Base-by-base conservation (phyloP, 1,284 basidiomycete genomes). In the Tilletia indica region DNA sequence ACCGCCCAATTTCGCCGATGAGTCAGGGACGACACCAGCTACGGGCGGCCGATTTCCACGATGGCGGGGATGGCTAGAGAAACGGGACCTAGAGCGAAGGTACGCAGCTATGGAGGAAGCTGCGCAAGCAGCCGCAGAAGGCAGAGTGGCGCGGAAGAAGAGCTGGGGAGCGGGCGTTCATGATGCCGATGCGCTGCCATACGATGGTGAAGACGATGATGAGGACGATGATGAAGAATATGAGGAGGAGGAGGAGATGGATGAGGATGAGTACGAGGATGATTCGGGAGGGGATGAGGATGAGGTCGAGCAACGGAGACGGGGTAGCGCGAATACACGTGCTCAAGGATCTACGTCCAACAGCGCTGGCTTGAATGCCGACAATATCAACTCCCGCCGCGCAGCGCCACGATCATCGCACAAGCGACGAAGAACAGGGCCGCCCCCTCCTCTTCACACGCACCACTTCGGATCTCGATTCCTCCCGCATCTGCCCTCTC, bases 401-500 rank as follows among this genome's bases (percentile, higher is more conserved):
- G 25, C 21, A 66, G 63, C 38, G 25, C 12, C 38, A 36, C 39
- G 63, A 9, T 21, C 25, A n/a, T 19, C 31, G n/a, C 38, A 19
- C 31, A 49, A 48, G 66, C 19, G n/a, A 11, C 19, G n/a, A 11
- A 68, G 66, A 21, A 31, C 21, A 14, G 47, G 66, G 5, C 49
- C 66, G 4, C 34, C 45, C 8, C 66, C 67, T 12, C 67, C 67
- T 19, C 67, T 68, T 16, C 67, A 68, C 56, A 19, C 39, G 6
- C 67, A 68, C n/a, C 36, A 51, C 12, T 68, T 68, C 25, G 67
- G 67, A 0, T 68, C 67, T 9, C 49, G 67, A 21, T 68, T 68
- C 45, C 47, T 68, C 11, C 67, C 67, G 31, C 67, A 68, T 68
- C 56, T 68, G n/a, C 67, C 67, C 56, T 68, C 67, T 47, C 67